Base-by-base conservation (phyloP, 1,139 yeast species). In the Barnettozyma hawaiiensis region DNA sequence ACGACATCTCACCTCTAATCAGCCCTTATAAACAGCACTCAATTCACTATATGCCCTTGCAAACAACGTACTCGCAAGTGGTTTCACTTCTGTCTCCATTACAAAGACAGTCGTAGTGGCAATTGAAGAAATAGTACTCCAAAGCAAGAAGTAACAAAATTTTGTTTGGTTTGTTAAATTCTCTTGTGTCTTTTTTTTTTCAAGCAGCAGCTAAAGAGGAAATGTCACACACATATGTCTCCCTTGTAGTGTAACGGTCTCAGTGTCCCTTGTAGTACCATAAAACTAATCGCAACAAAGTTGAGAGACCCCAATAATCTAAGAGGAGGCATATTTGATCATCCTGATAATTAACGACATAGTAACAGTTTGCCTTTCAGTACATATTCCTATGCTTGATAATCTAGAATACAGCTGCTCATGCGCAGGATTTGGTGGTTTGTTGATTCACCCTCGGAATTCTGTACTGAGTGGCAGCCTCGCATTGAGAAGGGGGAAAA, bases 11-110 rank as follows among this genome's bases (percentile, higher is more conserved):
- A 29, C 38, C 42, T 39, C 44, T 42, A 31, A 38, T 45, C 44
- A 50, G 52, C 54, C 54, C 54, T 51, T 51, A 32, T 16, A 41
- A 47, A 43, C 41, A 38, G 24, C 33, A 26, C 44, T 23, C 15
- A 32, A 16, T 5, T 41, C 33, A 21, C 21, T 41, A 18, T 41
- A 24, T 36, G 43, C 43, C 43, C 21, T n/a, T n/a, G n/a, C 10
- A 10, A 29, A 29, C 11, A 18, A 16, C 21, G 7, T 21, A 29
- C 32, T 29, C 32, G 10, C 21, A 18, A 16, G 32, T 18, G 21
- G 21, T 29, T 14, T 26, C 7, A 26, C 29, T 12, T n/a, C 29
- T 9, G 16, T n/a, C 37, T 24, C 16, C 15, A 15, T 23, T 7
- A 19, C 19, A 16, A 21, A 22, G 26, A 33, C 26, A 15, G 24